phyloP scores from a whole-genome alignment of 225 moss, liverwort and hornwort genomes.

The Sphagnum tenellum region DNA sequence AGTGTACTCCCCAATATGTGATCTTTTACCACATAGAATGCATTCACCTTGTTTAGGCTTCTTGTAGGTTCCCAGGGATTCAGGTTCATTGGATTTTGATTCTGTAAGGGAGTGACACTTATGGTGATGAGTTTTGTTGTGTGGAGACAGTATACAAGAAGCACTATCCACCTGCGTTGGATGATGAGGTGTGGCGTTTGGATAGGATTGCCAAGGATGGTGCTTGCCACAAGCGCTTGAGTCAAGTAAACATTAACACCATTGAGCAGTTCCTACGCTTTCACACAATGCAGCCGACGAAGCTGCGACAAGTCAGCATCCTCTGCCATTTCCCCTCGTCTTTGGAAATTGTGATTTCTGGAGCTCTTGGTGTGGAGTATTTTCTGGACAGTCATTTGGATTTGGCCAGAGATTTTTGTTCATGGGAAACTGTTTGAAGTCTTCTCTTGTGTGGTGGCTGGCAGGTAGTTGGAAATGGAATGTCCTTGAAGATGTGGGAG shows the following conservation, averaged over 20 bases:
- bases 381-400: no score
- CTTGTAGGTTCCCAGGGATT: no score
- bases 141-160: slow-evolving; percentile 38
- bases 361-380: no score
- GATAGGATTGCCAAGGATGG: slow-evolving; percentile 49
- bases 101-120: no score
- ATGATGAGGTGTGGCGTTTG: slow-evolving; percentile 38
- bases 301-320: slow-evolving; percentile 24
- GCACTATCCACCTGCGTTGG: slow-evolving; percentile 40
- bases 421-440: no score
- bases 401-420: no score
- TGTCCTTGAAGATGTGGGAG: slow-evolving; percentile 54
- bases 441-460: neutral
- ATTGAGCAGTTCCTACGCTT: slow-evolving; percentile 38
- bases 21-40: no score
- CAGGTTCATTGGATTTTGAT: no score
- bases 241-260: slow-evolving; percentile 11
- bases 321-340: neutral
- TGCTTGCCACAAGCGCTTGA: slow-evolving; percentile 45
- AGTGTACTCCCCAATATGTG: neutral
- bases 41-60: no score
- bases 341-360: no score
- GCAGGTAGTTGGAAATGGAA: slow-evolving; percentile 40
- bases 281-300: slow-evolving; percentile 39
- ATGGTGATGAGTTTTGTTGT: no score